Conservation (phyloP, 495 filamentous ascomycete genomes). For the Penicillium dipodomyicola region DNA sequence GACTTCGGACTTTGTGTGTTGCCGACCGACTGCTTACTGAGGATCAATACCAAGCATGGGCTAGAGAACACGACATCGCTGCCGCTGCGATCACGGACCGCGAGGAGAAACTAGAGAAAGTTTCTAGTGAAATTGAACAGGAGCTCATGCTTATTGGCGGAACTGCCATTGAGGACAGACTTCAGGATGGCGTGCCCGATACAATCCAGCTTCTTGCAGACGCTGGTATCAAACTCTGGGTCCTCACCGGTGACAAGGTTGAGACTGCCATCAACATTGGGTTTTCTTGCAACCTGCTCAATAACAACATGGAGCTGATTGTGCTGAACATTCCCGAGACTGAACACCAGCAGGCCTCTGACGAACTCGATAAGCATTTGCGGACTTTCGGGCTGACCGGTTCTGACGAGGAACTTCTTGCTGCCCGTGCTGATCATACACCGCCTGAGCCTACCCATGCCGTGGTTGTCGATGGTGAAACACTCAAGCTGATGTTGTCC, state of each 20-base stretch:
- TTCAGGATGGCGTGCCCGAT: constrained; percentile 97
- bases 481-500: constrained; percentile 83
- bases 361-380: constrained; percentile 71
- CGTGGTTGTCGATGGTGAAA: constrained; percentile 95
- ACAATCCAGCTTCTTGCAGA: constrained; percentile 90
- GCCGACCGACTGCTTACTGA: constrained; percentile 82
- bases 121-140: constrained; percentile 87
- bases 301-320: constrained; percentile 97
- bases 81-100: constrained; percentile 79
- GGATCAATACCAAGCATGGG: constrained; percentile 84
- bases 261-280: constrained; percentile 99
- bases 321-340: constrained; percentile 83
- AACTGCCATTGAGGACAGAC: constrained; percentile 95
- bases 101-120: constrained; percentile 90
- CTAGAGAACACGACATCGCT: constrained; percentile 80
- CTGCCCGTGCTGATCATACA: constrained; percentile 76
- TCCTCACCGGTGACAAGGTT: constrained; percentile 97
- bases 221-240: constrained; percentile 99
- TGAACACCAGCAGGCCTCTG: constrained; percentile 58
- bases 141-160: constrained; percentile 88
- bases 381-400: constrained; percentile 75
- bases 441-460: constrained; percentile 86
- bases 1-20: constrained; percentile 91
- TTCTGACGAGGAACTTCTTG: constrained; percentile 79
- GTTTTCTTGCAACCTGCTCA: constrained; percentile 96